Evolutionary conservation across 495 filamentous ascomycete genomes (phyloP).

Genomic region (Sordaria brevicollis): DNA sequence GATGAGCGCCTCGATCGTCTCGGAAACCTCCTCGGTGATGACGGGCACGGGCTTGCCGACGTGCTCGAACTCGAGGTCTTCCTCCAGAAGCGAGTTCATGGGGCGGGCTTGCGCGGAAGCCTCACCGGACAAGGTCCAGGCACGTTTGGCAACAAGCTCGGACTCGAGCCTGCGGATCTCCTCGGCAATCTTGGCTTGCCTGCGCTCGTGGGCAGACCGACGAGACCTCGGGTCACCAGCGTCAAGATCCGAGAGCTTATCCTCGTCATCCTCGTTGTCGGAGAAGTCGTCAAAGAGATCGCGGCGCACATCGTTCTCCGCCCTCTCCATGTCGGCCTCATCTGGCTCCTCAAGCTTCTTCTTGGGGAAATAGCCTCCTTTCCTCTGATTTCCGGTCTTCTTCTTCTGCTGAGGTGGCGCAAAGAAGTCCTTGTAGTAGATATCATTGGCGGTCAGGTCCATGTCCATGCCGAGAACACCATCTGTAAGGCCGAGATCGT

Average conservation of each 20-base stretch:
- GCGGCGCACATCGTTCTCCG: slow-evolving; percentile 82
- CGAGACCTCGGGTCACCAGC: slow-evolving; percentile 45
- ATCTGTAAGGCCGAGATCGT: slow-evolving; percentile 45
- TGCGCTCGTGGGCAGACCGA: slow-evolving; percentile 73
- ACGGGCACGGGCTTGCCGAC: slow-evolving; percentile 93
- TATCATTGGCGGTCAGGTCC: slow-evolving; percentile 66
- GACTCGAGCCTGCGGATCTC: slow-evolving; percentile 87
- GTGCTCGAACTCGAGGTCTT: slow-evolving; percentile 92
- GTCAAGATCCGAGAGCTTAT: slow-evolving; percentile 45
- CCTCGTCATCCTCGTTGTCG: slow-evolving; percentile 43
- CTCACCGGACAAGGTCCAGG: slow-evolving; percentile 88
- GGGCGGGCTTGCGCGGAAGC: slow-evolving; percentile 73
- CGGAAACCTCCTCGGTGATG: slow-evolving; percentile 85
- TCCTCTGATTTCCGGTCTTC: slow-evolving; percentile 17
- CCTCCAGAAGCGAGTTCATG: slow-evolving; percentile 82
- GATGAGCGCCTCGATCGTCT: slow-evolving; percentile 87
- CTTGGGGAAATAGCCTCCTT: slow-evolving; percentile 6
- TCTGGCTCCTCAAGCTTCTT: slow-evolving; percentile 27
- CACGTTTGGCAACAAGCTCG: slow-evolving; percentile 78
- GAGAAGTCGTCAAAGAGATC: slow-evolving; percentile 84
- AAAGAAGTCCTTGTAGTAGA: slow-evolving; percentile 87
- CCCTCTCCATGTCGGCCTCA: slow-evolving; percentile 64
- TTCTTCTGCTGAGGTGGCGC: slow-evolving; percentile 67
- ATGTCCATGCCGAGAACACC: slow-evolving; percentile 38
- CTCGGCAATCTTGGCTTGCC: slow-evolving; percentile 71